Percentiles rank a stretch among this genome's conserved stretches.
phyloP scores from a whole-genome alignment of 2,329 filamentous ascomycete species.

The Calonectria hawksworthii region DNA sequence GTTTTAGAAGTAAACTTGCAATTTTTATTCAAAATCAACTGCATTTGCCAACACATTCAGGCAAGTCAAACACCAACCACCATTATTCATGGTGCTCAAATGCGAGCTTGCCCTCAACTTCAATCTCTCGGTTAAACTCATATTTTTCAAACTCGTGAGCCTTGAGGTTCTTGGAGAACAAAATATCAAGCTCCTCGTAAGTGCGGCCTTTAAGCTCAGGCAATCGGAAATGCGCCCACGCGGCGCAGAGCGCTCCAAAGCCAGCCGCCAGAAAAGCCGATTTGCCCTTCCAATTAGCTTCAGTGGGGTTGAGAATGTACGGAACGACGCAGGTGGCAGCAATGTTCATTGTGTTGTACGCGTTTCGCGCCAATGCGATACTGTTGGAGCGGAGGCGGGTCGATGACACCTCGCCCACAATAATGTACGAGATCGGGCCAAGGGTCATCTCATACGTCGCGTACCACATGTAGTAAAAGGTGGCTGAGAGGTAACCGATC shows the following conservation, averaged over 20 bases:
- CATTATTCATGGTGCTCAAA: conserved; percentile 2
- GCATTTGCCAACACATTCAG: not conserved
- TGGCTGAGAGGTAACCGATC: conserved; percentile 38
- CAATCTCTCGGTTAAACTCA: not conserved
- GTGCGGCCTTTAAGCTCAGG: conserved; percentile 50
- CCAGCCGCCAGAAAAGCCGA: conserved; percentile 47
- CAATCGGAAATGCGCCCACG: conserved; percentile 49
- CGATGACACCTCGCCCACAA: conserved; percentile 56
- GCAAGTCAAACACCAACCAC: not conserved
- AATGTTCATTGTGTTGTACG: conserved; percentile 42
- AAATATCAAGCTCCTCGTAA: conserved; percentile 48
- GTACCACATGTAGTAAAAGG: conserved; percentile 26
- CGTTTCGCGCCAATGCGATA: conserved; percentile 53
- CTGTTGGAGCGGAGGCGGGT: conserved; percentile 57
- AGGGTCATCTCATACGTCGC: conserved; percentile 56
- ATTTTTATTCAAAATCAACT: not conserved
- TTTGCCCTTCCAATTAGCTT: conserved; percentile 50
- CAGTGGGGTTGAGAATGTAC: conserved; percentile 47
- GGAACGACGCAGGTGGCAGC: conserved; percentile 47
- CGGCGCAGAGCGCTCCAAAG: conserved; percentile 35
- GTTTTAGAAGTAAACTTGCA: not conserved
- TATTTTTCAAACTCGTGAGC: not conserved
- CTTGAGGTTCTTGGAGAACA: conserved; percentile 39
- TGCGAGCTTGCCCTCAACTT: not conserved
- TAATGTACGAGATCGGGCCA: conserved; percentile 57